Conservation (phyloP, 768 basidiomycete species). For the Russula ochroleuca region DNA sequence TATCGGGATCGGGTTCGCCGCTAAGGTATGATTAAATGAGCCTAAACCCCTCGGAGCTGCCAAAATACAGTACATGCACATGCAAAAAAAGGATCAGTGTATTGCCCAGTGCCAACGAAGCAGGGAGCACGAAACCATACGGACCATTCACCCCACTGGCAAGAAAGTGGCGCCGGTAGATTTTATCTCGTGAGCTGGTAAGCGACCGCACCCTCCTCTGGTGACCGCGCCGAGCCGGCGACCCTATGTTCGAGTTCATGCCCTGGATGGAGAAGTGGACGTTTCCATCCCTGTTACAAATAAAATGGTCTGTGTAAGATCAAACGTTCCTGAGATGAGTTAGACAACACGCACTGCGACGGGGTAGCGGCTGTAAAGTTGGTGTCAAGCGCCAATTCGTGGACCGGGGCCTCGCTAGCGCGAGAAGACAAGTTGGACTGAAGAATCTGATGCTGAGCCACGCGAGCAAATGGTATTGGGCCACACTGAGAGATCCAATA, state of each 20-base stretch:
- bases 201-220: background rate
- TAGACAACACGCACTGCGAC: background rate
- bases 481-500: background rate
- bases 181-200: background rate
- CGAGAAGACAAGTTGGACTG: background rate
- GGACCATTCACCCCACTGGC: background rate
- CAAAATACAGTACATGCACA: background rate
- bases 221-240: background rate
- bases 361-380: background rate
- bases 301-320: background rate
- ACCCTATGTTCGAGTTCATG: background rate
- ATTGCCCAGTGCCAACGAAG: background rate
- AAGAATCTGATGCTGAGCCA: background rate
- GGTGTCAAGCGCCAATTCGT: background rate
- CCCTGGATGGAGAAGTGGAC: background rate
- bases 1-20: background rate
- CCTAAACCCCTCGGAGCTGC: too few relatives aligned
- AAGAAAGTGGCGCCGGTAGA: background rate
- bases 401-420: background rate
- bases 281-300: background rate
- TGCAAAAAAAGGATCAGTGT: background rate
- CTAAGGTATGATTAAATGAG: background rate
- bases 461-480: constrained; percentile 8
- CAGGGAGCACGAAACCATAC: background rate
- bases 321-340: background rate